Base-by-base conservation (phyloP, 169 alveolate genomes). In the Eimeria tenella region DNA sequence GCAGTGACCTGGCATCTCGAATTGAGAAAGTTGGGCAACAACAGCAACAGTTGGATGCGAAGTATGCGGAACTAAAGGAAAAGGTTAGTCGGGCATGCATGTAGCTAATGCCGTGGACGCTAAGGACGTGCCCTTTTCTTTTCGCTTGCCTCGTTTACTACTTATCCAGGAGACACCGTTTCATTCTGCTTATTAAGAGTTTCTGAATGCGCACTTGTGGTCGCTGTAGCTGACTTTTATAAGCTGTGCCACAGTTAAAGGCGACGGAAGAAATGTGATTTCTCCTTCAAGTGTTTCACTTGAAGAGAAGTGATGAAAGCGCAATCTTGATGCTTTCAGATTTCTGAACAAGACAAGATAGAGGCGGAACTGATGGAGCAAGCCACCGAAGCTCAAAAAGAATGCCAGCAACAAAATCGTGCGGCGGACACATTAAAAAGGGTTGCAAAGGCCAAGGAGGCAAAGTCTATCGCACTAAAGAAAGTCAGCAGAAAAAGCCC, bases 21-120 rank as follows among this genome's bases (percentile, higher is more conserved):
- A 68, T 3, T 50, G 86, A 70, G 62, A 68, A 68, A 53, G 71
- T 70, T 4, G 74, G 8, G 25, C 68, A n/a, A 58, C 93, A 63
- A 84, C 93, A 86, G 93, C 55, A 86, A 71, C 71, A 55, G 53
- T 1, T 86, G 58, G 84, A 86, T 11, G 56, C 23, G 42, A 77
- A 70, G 68, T n/a, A 23, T 50, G 84, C 77, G 10, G 83, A 65
- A 60, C 56, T 68, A 19, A 60, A 50, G 55, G 84, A 86, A 56
- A 56, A 86, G 82, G 93, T 68, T 5, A 86, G 71, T n/a, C 17
- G 5, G 23, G 75, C 11, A 31, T 31, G 42, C 42, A 31, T 31
- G 42, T 31, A 31, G 42, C 42, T 31, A 31, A 31, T 31, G 42
- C 42, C 42, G 42, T 31, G 42, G 42, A 31, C 42, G 42, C 42